These are phyloP conservation scores for Xylaria bambusicola DNA, from an alignment of 495 filamentous ascomycete genomes.

Conservation along the genomic window DNA sequence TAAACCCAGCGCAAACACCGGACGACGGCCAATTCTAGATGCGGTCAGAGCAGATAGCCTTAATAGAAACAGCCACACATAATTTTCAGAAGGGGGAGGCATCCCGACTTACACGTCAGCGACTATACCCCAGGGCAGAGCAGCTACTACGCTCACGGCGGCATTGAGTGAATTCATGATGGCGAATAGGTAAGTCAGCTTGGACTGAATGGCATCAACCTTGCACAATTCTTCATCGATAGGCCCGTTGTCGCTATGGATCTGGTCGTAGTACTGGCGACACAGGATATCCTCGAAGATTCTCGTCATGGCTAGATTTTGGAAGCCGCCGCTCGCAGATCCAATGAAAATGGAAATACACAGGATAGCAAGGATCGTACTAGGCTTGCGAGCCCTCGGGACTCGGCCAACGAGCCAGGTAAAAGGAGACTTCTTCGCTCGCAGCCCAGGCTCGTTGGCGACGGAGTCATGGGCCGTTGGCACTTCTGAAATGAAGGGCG, in stretches of 20 bases:
- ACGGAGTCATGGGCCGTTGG: background rate
- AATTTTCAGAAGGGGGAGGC: background rate
- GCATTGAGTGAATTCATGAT: constrained; percentile 23
- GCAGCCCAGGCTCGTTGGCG: background rate
- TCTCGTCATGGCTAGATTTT: constrained; percentile 31
- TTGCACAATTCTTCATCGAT: constrained; percentile 41
- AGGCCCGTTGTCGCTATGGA: constrained; percentile 21
- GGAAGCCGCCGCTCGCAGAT: constrained; percentile 25
- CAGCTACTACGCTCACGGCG: constrained; percentile 27
- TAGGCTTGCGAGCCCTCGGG: constrained; percentile 13
- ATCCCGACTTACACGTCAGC: constrained; percentile 30
- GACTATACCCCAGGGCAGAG: constrained; percentile 31
- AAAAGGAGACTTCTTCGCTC: background rate
- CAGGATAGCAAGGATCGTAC: constrained; percentile 16
- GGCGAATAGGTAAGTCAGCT: constrained; percentile 38
- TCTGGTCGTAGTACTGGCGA: constrained; percentile 33
- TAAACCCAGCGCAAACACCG: constrained; percentile 39
- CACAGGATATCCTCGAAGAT: constrained; percentile 46
- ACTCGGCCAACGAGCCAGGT: background rate
- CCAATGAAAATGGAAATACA: constrained; percentile 21
- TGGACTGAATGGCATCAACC: constrained; percentile 33
- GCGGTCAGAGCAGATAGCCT: constrained; percentile 12
- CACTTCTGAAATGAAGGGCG: constrained; percentile 6
- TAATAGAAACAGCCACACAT: background rate
- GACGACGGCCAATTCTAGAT: constrained; percentile 49